Base-by-base conservation (phyloP, 176 grass and related monocot species). In the Raddia distichophylla region DNA sequence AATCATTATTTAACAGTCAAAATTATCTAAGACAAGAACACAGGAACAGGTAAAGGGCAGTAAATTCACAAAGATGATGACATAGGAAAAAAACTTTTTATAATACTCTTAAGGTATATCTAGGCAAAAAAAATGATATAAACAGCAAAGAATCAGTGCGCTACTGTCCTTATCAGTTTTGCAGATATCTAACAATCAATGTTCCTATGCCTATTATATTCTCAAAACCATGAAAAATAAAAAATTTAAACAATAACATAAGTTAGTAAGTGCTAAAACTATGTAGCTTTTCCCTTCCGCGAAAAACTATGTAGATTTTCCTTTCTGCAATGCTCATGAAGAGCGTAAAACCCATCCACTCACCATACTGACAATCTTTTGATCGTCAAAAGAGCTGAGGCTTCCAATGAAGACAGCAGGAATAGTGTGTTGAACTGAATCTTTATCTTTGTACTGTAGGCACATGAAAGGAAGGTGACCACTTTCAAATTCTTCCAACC, bases 391-490 rank as follows among this genome's bases (percentile, higher is more conserved):
- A 12, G 81, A 95, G 55, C 69, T 65, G 51, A 95, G 84, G 45
- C 91, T 90, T 89, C 92, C 92, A 68, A 98, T 81, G 86, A 93
- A 93, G 57, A 98, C 95, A 81, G 88, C 92, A 84, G 92, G 95
- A 52, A 95, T 80, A 17, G 84, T 87, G 54, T 98, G 90, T 53
- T 94, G 92, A 90, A 94, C 76, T 83, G 88, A 91, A 94, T 98
- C 95, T 82, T 93, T 98, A 80, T 95, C 95, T 86, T 91, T 94
- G 69, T 98, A 95, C 71, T 93, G 92, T 85, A 98, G 84, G 86
- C 95, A 98, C 62, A 98, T 90, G 82, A 98, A 98, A 85, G 92
- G 95, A 89, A 98, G 92, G 73, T 86, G 76, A 8, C 69, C 90
- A 87, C 83, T 94, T 93, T 93, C 86, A 89, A 84, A 87, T 66